Conservation (phyloP, 176 grass and related monocot genomes). For the Aechmea fasciata region DNA sequence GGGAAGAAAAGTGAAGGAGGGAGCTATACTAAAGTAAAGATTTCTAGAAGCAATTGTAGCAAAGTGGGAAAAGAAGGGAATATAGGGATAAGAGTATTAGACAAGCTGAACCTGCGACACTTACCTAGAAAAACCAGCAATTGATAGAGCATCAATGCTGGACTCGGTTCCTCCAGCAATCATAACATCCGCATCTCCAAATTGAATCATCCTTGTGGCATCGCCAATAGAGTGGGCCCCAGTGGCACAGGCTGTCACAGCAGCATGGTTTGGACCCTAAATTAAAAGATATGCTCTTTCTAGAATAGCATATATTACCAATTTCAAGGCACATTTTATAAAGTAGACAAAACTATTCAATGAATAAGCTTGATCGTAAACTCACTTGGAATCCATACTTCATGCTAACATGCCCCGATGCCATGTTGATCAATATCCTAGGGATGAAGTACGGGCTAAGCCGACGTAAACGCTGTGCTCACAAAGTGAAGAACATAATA, state of each 20-base stretch:
- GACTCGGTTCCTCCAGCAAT: slow-evolving; percentile 82
- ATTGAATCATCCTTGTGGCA: slow-evolving; percentile 89
- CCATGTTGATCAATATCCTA: slow-evolving; percentile 98
- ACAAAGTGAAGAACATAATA: slow-evolving; percentile 9
- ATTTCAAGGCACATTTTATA: background rate
- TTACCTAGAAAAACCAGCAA: slow-evolving; percentile 92
- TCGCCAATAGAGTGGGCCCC: slow-evolving; percentile 95
- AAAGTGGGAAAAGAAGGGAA: background rate
- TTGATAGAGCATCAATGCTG: slow-evolving; percentile 89
- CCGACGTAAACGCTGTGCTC: slow-evolving; percentile 51
- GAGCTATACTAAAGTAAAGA: background rate
- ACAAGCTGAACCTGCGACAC: slow-evolving; percentile 14
- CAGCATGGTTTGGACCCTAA: slow-evolving; percentile 97
- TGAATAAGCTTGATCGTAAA: background rate
- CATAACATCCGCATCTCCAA: slow-evolving; percentile 98
- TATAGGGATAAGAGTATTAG: too few relatives aligned
- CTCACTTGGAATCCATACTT: slow-evolving; percentile 87
- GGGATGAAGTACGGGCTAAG: slow-evolving; percentile 89
- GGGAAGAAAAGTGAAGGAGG: background rate
- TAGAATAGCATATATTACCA: slow-evolving; percentile 3
- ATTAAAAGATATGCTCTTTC: slow-evolving; percentile 25
- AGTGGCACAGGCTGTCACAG: slow-evolving; percentile 86
- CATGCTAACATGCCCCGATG: slow-evolving; percentile 92
- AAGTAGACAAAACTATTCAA: background rate
- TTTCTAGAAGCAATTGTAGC: background rate